Conservation (phyloP, 345 rosid species). For the Aquilaria yunnanensis region DNA sequence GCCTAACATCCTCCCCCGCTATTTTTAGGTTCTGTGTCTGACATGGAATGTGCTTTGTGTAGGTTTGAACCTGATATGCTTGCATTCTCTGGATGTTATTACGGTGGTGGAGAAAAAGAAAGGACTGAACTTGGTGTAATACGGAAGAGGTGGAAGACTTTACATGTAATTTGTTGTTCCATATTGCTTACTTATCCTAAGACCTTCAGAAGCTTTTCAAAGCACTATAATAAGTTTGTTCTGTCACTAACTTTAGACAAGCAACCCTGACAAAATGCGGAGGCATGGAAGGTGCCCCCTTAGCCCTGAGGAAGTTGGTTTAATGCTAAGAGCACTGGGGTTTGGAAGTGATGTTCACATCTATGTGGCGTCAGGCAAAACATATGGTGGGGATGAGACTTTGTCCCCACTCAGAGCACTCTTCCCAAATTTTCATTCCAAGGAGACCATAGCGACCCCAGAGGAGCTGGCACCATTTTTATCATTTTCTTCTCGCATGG, state of each 20-base stretch:
- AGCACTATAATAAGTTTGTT: slow-evolving; percentile 5
- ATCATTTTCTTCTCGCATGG: slow-evolving; percentile 79
- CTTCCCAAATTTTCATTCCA: slow-evolving; percentile 73
- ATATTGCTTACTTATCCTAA: not conserved
- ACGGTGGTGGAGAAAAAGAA: slow-evolving; percentile 79
- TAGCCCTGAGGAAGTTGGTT: slow-evolving; percentile 80
- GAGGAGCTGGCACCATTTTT: slow-evolving; percentile 58
- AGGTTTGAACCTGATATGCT: slow-evolving; percentile 92
- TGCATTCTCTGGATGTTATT: slow-evolving; percentile 89
- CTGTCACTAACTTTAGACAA: slow-evolving; percentile 22
- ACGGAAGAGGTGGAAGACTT: slow-evolving; percentile 71
- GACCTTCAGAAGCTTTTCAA: not conserved
- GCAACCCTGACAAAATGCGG: slow-evolving; percentile 68
- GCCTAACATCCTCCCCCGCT: too few relatives aligned
- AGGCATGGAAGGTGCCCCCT: slow-evolving; percentile 77
- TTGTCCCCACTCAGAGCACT: slow-evolving; percentile 65
- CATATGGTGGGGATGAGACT: slow-evolving; percentile 74
- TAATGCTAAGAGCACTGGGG: slow-evolving; percentile 78
- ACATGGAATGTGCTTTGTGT: slow-evolving; percentile 17
- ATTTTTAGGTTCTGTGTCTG: not conserved
- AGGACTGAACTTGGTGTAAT: slow-evolving; percentile 56
- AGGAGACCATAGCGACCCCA: slow-evolving; percentile 61
- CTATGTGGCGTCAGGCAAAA: slow-evolving; percentile 82
- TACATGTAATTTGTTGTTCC: slow-evolving; percentile 46
- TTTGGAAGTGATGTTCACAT: slow-evolving; percentile 71